Base-by-base conservation (phyloP, 345 rosid genomes). In the Cochlearia excelsa region DNA sequence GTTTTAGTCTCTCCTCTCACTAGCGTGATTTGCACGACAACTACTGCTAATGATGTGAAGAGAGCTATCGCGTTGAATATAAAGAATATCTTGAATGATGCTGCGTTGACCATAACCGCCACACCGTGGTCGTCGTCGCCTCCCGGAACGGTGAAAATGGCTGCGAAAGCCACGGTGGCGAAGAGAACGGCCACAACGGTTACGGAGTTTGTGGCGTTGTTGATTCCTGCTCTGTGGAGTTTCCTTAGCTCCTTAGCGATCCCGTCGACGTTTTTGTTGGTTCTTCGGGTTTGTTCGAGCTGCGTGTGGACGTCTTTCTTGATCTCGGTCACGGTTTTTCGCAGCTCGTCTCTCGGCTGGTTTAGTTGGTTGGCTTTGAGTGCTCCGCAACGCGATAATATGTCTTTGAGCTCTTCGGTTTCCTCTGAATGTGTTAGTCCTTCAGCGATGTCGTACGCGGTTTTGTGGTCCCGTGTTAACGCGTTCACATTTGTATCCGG, bases 101-200 rank as follows among this genome's bases (percentile, higher is more conserved):
- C 8, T 26, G 47, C 67, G 46, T 71, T 65, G 10, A 75, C 86
- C 68, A 74, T 77, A 6, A 79, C 82, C 0, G 95, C 88, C 71
- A 57, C 76, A 6, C 99, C 95, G 1, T 63, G 46, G 1, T 82
- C 75, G 7, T 40, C 37, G 54, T 84, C 88, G 2, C 94, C 96
- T 8, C 99, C 97, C 3, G 97, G 96, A 57, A 93, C 81, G 0
- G 91, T 84, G 74, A 82, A 83, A 47, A 89, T 78, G 5, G 99
- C 87, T 0, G 95, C 88, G 46, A 89, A 93, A 48, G 99, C 99
- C 9, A 89, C 99, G 1, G 99, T 89, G 40, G 95, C 97, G 46
- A 93, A 87, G 28, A 93, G 86, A 11, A 87, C 94, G 2, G 99
- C 94, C 33, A 93, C 95, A 23, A 93, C 92, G 0, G 96, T 87